Conservation (phyloP, 1,139 yeast genomes). For the Casaregolazyma suthepensis region DNA sequence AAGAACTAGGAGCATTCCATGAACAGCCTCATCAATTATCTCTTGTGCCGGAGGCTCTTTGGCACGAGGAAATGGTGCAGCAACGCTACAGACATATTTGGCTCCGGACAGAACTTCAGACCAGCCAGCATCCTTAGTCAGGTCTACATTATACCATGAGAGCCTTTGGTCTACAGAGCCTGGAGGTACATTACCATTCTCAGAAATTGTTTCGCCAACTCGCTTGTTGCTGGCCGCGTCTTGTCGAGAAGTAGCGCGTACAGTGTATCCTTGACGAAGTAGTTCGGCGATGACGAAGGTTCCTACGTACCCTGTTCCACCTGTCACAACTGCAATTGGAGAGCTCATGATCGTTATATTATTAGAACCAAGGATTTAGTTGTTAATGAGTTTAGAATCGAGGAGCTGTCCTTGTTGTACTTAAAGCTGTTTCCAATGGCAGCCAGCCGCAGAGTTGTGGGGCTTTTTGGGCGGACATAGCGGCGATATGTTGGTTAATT, state of each 20-base stretch:
- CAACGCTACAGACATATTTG: background rate
- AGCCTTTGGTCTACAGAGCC: background rate
- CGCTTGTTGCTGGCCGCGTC: constrained; percentile 19
- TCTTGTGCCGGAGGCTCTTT: background rate
- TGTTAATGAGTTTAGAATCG: too few species aligned
- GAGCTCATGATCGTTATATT: background rate
- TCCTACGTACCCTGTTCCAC: constrained; percentile 56
- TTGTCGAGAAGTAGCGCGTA: constrained; percentile 53
- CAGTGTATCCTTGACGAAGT: constrained; percentile 38
- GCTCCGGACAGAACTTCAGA: background rate
- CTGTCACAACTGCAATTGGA: constrained; percentile 38
- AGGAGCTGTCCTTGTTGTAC: background rate
- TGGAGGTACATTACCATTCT: background rate
- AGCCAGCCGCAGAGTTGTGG: background rate
- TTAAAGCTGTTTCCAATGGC: background rate
- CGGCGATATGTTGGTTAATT: background rate
- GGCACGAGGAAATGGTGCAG: background rate
- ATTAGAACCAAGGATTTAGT: too few species aligned
- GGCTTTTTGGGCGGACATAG: background rate
- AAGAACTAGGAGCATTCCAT: background rate
- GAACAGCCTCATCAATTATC: background rate
- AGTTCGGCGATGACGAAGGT: constrained; percentile 39
- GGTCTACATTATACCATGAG: background rate
- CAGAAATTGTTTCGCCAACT: background rate
- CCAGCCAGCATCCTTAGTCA: background rate